Conservation (phyloP, 345 rosid species). For the Excoecaria agallocha region DNA sequence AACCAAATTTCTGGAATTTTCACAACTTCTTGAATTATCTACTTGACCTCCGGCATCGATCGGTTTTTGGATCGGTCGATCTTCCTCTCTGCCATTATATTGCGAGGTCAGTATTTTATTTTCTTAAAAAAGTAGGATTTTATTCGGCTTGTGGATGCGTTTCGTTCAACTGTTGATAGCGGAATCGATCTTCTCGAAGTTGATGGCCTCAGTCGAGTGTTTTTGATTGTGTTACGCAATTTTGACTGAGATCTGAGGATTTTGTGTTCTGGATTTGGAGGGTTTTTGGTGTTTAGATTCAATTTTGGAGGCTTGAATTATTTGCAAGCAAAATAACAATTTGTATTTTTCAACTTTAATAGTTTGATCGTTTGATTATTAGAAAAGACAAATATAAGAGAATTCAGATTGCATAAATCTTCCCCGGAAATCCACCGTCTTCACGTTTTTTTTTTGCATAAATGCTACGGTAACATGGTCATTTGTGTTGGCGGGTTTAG, state of each 20-base stretch:
- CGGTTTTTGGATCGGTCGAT: conserved; percentile 24
- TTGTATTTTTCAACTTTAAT: conserved; percentile 1
- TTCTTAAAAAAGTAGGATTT: background rate
- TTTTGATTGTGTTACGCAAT: background rate
- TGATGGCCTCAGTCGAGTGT: conserved; percentile 4
- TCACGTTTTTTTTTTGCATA: background rate
- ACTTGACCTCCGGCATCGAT: conserved; percentile 16
- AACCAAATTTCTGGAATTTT: background rate
- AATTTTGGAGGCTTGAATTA: conserved; percentile 9
- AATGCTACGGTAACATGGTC: background rate
- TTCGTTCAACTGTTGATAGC: background rate
- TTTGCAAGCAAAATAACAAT: background rate
- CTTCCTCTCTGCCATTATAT: conserved; percentile 6
- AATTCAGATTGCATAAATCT: background rate
- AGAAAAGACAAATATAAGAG: background rate
- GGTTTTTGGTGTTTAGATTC: background rate
- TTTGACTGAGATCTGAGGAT: conserved; percentile 13
- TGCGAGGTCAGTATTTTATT: conserved; percentile 22
- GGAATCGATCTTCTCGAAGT: conserved; percentile 5
- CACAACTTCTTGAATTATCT: conserved; percentile 5
- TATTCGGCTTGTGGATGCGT: background rate
- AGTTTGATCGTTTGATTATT: background rate
- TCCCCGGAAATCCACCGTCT: background rate
- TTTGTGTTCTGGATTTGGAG: background rate
- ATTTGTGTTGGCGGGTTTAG: background rate